Base-by-base conservation (phyloP, 2,329 filamentous ascomycete species). In the Lachnellula arida region DNA sequence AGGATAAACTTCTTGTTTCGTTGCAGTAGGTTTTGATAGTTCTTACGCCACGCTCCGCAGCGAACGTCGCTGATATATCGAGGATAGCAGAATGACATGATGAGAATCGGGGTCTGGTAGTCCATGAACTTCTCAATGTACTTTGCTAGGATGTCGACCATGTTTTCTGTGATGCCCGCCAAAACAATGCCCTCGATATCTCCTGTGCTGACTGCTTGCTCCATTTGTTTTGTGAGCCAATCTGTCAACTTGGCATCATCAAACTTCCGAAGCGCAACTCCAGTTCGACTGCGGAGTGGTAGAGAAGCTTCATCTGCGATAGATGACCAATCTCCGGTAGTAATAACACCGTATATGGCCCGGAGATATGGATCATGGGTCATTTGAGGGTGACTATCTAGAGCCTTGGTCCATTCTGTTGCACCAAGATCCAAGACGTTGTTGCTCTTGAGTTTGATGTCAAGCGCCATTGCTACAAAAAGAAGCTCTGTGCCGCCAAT, bases 151-250 rank as follows among this genome's bases (percentile, higher is more conserved):
- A 94, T 82, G 67, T 91, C 87, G 56, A 92, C 84, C 51, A 87
- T 78, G 52, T 78, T 76, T 61, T 90, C 87, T 2, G 84, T 85
- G 57, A 95, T 85, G 39, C 90, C 90, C 0, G 88, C 89, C 12
- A 95, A 79, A 2, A 91, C 81, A 42, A 94, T 82, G 34, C 86
- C 89, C 70, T 91, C 87, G 49, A 92, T 81, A 65, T 92, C 85
- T 48, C 89, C 89, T 3, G 81, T 80, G 12, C 76, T 73, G 49
- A 86, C 80, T 15, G 84, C 82, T 42, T 81, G 77, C 4, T 77
- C 73, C 12, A 87, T 83, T 61, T 88, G 80, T 25, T 84, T 79
- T 28, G 81, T 75, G 28, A 95, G 81, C 81, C 90, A 93, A 48
- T 76, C 76, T 1, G 81, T 81, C 43, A 88, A 77, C 62, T 81